These are phyloP conservation scores for Nemophila menziesii DNA, from an alignment of 257 asterid species.

Conservation along the genomic window DNA sequence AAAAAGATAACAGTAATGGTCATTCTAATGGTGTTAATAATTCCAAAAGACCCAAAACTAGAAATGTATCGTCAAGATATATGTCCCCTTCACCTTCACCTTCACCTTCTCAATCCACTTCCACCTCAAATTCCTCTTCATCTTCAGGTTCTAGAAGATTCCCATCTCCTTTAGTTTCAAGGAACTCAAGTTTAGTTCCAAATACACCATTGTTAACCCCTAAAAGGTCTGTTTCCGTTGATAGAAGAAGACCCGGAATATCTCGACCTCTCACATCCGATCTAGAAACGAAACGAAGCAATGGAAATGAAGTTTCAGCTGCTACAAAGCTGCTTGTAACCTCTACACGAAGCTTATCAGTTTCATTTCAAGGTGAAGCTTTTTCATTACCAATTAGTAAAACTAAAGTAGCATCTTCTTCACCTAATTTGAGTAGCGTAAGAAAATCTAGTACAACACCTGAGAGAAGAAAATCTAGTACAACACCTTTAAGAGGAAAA, in stretches of 20 bases:
- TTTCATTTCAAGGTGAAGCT: conserved; percentile 73
- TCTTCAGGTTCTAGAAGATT: conserved; percentile 45
- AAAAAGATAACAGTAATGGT: conserved; percentile 32
- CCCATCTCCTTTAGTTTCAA: conserved; percentile 44
- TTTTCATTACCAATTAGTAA: conserved; percentile 56
- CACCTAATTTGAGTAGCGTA: conserved; percentile 36
- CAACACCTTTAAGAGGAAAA: conserved; percentile 38
- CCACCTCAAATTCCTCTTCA: conserved; percentile 45
- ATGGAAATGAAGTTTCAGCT: conserved; percentile 35
- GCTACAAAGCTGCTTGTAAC: conserved; percentile 55
- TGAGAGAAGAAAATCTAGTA: conserved; percentile 43
- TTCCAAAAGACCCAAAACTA: conserved; percentile 37
- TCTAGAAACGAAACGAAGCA: conserved; percentile 29
- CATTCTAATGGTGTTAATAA: neutral
- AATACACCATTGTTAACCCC: conserved; percentile 25
- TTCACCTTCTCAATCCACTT: conserved; percentile 41
- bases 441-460: conserved; percentile 58
- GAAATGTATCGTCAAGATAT: conserved; percentile 51
- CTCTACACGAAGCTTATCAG: conserved; percentile 60
- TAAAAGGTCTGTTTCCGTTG: conserved; percentile 32
- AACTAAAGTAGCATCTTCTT: conserved; percentile 45
- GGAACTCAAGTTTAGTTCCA: conserved; percentile 28
- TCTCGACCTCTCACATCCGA: conserved; percentile 36
- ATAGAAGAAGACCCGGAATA: neutral
- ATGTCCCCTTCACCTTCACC: conserved; percentile 50